Conservation (phyloP, 371 early-diverging fungal species). For the Cokeromyces recurvatus region DNA sequence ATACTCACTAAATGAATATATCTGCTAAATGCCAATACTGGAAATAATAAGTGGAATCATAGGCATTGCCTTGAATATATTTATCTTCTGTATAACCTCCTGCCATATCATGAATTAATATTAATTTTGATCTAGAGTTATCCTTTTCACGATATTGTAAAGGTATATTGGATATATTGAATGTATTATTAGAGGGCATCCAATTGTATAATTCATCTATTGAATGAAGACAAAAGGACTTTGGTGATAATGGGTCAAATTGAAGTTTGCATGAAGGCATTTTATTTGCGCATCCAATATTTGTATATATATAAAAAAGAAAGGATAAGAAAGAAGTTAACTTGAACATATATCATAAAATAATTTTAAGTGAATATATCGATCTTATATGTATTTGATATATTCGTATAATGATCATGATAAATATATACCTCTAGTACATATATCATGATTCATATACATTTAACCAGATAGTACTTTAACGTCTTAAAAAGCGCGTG, state of each 20-base stretch:
- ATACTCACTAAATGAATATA: conserved; percentile 50
- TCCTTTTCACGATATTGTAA: conserved; percentile 3
- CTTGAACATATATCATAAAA: too few species aligned
- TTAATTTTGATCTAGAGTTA: conserved; percentile 2
- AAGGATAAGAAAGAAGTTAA: too few species aligned
- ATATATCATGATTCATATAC: too few species aligned
- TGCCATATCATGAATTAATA: conserved; percentile 55
- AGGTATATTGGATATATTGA: conserved; percentile 8
- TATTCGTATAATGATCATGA: too few species aligned
- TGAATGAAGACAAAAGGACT: conserved; percentile 3
- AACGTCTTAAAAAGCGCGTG: too few species aligned
- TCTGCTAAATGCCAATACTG: conserved; percentile 61
- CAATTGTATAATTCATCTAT: conserved; percentile 10
- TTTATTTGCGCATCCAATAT: too few species aligned
- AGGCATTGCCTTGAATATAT: conserved; percentile 45
- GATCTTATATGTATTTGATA: too few species aligned
- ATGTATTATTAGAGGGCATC: neutral
- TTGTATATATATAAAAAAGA: too few species aligned
- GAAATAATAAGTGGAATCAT: conserved; percentile 33
- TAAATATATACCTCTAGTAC: too few species aligned
- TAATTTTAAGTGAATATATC: too few species aligned
- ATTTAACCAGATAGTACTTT: too few species aligned
- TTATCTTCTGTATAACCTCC: conserved; percentile 59
- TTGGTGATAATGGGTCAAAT: conserved; percentile 1
- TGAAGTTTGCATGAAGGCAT: conserved; percentile 15